These are phyloP conservation scores for Lavandula angustifolia DNA, from an alignment of 257 asterid species.

Conservation along the genomic window DNA sequence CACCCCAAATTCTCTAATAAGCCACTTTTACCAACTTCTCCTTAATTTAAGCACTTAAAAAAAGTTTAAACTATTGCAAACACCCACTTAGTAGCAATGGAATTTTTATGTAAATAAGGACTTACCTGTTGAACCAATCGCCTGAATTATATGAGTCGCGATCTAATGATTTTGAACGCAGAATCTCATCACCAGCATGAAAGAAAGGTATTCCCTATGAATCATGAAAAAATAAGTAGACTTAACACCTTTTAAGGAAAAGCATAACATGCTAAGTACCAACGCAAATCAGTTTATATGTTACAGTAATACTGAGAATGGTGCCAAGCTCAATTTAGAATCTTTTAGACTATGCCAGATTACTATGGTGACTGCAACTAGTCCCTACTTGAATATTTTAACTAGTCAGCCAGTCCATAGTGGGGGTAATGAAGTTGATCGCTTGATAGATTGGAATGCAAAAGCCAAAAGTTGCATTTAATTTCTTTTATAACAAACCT, in stretches of 20 bases:
- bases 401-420: too few species aligned
- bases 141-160: conserved; percentile 98
- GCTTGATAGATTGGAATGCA: too few species aligned
- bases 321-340: not conserved
- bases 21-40: too few species aligned
- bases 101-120: conserved; percentile 10
- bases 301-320: not conserved
- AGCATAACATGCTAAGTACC: too few species aligned
- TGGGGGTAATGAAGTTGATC: not conserved
- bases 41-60: too few species aligned
- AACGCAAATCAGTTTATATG: too few species aligned
- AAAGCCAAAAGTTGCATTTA: not conserved
- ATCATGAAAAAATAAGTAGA: conserved; percentile 17
- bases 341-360: not conserved
- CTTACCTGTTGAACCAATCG: conserved; percentile 96
- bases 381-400: not conserved
- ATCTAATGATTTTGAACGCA: conserved; percentile 94
- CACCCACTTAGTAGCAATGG: not conserved
- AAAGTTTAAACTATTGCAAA: too few species aligned
- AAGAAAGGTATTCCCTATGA: conserved; percentile 54
- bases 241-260: too few species aligned
- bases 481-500: conserved; percentile 46
- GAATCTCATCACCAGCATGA: conserved; percentile 87
- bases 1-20: too few species aligned
- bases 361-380: not conserved